Percentiles rank a stretch among this genome's conserved stretches.
These are phyloP conservation scores for Falciphora oryzae DNA, from an alignment of 2,329 filamentous ascomycete species.

Conservation along the genomic window DNA sequence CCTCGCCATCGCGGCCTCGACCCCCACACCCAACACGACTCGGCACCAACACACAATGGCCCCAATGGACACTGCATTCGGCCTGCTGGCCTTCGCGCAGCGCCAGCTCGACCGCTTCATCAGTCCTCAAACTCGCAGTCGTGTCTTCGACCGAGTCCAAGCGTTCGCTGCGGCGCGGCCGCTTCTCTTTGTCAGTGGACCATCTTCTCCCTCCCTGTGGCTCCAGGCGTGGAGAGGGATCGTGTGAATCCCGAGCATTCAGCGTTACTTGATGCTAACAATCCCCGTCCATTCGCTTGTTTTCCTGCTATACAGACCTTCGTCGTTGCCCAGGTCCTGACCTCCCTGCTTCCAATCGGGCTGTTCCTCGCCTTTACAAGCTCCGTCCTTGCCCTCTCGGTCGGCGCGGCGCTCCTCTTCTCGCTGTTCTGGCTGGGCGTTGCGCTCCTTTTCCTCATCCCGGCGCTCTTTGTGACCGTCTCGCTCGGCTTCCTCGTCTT, in stretches of 20 bases:
- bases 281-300: not conserved
- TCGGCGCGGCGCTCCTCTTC: slow-evolving; percentile 58
- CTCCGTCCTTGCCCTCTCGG: slow-evolving; percentile 55
- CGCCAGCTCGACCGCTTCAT: slow-evolving; percentile 46
- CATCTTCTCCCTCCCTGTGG: not conserved
- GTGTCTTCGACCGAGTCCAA: slow-evolving; percentile 45
- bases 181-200: slow-evolving; percentile 56
- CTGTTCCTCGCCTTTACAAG: slow-evolving; percentile 63
- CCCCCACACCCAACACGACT: not conserved
- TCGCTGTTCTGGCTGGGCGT: slow-evolving; percentile 51
- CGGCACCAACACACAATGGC: slow-evolving; percentile 14
- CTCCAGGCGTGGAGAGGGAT: too few species aligned
- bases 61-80: slow-evolving; percentile 29
- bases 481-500: slow-evolving; percentile 9
- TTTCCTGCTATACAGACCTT: slow-evolving; percentile 50
- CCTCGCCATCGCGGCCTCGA: not conserved
- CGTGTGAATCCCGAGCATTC: too few species aligned
- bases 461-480: slow-evolving; percentile 8
- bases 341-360: slow-evolving; percentile 61
- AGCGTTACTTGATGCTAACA: not conserved
- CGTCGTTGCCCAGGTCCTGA: slow-evolving; percentile 55
- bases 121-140: slow-evolving; percentile 54
- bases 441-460: slow-evolving; percentile 9
- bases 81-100: slow-evolving; percentile 34
- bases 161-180: slow-evolving; percentile 59